Conservation (phyloP, 345 rosid genomes). For the Acer negundo region DNA sequence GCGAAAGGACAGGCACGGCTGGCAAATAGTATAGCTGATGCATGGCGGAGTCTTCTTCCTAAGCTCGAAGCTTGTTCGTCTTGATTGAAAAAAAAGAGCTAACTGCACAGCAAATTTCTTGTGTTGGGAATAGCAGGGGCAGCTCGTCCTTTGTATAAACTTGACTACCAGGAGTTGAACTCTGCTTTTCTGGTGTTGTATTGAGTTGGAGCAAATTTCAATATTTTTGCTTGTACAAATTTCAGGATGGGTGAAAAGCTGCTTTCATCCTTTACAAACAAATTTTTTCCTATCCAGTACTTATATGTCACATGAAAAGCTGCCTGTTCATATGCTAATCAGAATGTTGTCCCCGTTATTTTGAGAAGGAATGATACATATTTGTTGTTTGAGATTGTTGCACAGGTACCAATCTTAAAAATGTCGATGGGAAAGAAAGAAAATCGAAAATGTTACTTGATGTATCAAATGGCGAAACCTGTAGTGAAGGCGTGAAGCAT, state of each 20-base stretch:
- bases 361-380: too few species aligned
- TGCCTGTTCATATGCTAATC: too few species aligned
- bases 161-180: constrained; percentile 11
- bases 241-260: constrained; percentile 5
- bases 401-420: not conserved
- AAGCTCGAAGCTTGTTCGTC: constrained; percentile 80
- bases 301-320: not conserved
- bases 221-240: constrained; percentile 27
- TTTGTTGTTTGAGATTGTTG: not conserved
- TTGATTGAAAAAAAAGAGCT: not conserved
- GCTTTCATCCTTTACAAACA: not conserved
- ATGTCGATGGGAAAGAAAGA: not conserved
- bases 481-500: too few species aligned
- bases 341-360: not conserved
- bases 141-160: constrained; percentile 22
- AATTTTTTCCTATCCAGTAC: not conserved
- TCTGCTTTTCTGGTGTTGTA: constrained; percentile 24
- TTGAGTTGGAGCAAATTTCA: not conserved
- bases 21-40: constrained; percentile 80
- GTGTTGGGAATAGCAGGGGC: constrained; percentile 8
- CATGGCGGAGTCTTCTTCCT: constrained; percentile 97
- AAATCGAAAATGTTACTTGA: not conserved
- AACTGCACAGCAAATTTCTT: constrained; percentile 14
- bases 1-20: constrained; percentile 92
- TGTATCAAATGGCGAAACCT: too few species aligned